Base-by-base conservation (phyloP, 805 yeast genomes). In the Yamadazyma phyllophila region DNA sequence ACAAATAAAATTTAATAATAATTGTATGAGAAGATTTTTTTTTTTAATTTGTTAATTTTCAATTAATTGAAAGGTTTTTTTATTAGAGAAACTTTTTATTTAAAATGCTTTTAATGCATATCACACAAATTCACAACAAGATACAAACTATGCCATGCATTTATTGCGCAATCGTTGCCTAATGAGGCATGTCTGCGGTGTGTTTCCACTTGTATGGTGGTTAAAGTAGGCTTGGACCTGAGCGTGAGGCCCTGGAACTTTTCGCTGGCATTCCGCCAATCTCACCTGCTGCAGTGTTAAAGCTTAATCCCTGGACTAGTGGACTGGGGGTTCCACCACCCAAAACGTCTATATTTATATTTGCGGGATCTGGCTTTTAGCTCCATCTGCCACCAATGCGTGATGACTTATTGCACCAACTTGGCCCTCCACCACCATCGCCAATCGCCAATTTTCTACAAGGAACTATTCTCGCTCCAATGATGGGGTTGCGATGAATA, bases 1-100 rank as follows among this genome's bases (percentile, higher is more conserved):
- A 36, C 38, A 36, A 36, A 36, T 36, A 36, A 36, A 36, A 36
- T 17, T 36, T 16, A 36, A 24, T 16, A 29, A 11, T 29, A 29
- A 29, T 29, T 29, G 31, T 29, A n/a, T 29, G 31, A 7, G 31
- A 29, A 7, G 11, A 11, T 29, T 11, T 36, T 36, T 12, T 12
- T 24, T 36, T 12, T 24, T 24, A 10, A 10, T 26, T 20, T 24
- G 15, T 24, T 36, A 11, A 8, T 37, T 37, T 37, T 37, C 26
- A 29, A 29, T 29, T 29, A 29, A 29, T 29, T 29, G 31, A 29
- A 29, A 29, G 13, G 24, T 36, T 36, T 36, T 36, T 36, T 36
- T 17, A 36, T 12, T 20, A 36, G 34, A 13, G 34, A 13, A 31
- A 31, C 34, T 10, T 20, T 20, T 20, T 20, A 20, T 20, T 20